Conservation (phyloP, 1,139 yeast species). For the Protomyces pachydermus region DNA sequence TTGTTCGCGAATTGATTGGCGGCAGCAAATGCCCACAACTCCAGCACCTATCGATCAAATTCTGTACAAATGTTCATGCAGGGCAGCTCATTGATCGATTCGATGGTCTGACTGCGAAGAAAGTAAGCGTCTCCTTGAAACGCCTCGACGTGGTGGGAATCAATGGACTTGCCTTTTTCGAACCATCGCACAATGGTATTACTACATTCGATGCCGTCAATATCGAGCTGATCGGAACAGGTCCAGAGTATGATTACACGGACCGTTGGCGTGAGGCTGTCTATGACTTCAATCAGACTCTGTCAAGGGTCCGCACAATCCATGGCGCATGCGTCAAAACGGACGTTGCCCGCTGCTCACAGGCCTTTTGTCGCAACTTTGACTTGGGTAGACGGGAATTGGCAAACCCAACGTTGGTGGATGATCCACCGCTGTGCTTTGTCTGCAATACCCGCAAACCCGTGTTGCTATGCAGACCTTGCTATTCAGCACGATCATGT, state of each 20-base stretch:
- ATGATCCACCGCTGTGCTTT: background rate
- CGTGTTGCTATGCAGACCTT: conserved; percentile 1
- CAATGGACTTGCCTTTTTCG: conserved; percentile 17
- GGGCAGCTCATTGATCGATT: background rate
- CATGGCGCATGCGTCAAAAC: conserved; percentile 3
- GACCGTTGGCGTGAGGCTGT: conserved; percentile 19
- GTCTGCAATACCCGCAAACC: background rate
- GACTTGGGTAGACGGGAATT: conserved; percentile 2
- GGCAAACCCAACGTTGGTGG: conserved; percentile 4
- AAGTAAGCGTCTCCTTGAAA: background rate
- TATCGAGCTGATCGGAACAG: conserved; percentile 18
- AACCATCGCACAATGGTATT: conserved; percentile 17
- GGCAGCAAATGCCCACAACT: background rate
- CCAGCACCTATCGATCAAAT: background rate
- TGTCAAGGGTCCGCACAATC: conserved; percentile 3
- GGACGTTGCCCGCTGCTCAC: conserved; percentile 13
- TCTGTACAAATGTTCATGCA: background rate
- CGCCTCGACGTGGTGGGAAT: conserved; percentile 17
- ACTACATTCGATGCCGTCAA: conserved; percentile 5
- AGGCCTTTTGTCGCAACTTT: conserved; percentile 10
- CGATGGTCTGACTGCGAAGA: background rate
- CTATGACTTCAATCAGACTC: conserved; percentile 10
- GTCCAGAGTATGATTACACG: conserved; percentile 14
- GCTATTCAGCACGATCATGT: conserved; percentile 6
- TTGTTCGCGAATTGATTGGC: background rate